Base-by-base conservation (phyloP, 2,329 filamentous ascomycete species). In the Drechslerella coelobrocha region DNA sequence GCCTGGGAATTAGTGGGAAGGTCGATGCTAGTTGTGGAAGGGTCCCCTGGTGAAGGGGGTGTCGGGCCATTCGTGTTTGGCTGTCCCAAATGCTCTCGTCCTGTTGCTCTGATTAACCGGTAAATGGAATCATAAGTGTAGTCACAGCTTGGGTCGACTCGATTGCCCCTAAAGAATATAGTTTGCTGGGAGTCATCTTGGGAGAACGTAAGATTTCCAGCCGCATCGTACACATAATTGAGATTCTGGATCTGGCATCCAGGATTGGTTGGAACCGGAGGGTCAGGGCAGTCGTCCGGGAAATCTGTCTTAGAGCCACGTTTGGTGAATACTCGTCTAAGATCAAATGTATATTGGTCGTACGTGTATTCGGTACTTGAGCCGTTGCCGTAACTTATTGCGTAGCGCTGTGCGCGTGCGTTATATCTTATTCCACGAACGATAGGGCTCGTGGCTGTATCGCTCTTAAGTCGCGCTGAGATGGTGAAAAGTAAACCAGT, bases 81-180 rank as follows among this genome's bases (percentile, higher is more conserved):
- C 14, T 43, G 39, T 9, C 31, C 45, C 2, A 72, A 21, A 23
- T 66, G 27, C 26, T 72, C 68, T 3, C 72, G 39, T 1, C 68
- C 72, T 5, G 31, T 54, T 3, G 61, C 61, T 23, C 37, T 21
- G 39, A 57, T 51, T 14, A 73, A 45, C 12, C 48, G 21, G n/a
- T 51, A 47, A 17, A 65, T 8, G 17, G 47, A 51, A 23, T 73
- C 72, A 24, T 73, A 72, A 6, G 41, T 63, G 27, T 52, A 73
- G 4, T 68, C 57, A n/a, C 31, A 27, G 2, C 2, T 45, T 1
- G 75, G 73, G 0, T 73, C 68, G n/a, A 75, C 66, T 1, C 27
- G 1, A 6, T 61, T 27, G 24, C 74, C 74, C 21, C 71, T 61
- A 56, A 77, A 77, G 52, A 72, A 76, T 10, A 75, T 47, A 1